Conservation (phyloP, 352 stramenopile genomes). For the Pythium dissimile region DNA sequence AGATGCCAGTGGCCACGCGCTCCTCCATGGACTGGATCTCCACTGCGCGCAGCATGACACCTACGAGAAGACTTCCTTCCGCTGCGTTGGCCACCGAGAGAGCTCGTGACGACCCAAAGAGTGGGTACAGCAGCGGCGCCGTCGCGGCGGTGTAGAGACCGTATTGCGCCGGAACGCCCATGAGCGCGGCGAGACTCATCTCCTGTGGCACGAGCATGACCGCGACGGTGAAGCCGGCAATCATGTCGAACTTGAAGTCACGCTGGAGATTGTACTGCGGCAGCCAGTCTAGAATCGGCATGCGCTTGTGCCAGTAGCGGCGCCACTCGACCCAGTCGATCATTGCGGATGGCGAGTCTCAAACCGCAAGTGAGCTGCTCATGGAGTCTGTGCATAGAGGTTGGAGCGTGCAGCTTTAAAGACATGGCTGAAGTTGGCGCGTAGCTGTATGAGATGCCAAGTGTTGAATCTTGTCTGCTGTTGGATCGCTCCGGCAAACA, state of each 20-base stretch:
- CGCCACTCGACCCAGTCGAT: constrained; percentile 20
- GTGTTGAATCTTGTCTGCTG: too few relatives aligned
- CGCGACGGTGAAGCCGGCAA: constrained; percentile 68
- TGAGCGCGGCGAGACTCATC: constrained; percentile 90
- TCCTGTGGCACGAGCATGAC: constrained; percentile 92
- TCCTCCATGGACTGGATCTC: constrained; percentile 52
- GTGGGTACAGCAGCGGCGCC: constrained; percentile 65
- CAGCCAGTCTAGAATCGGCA: constrained; percentile 75
- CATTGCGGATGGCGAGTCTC: constrained; percentile 11
- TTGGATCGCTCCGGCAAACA: too few relatives aligned
- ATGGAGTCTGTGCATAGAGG: too few relatives aligned
- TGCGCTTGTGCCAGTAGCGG: constrained; percentile 31
- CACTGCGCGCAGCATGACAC: constrained; percentile 47
- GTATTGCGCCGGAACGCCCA: constrained; percentile 70
- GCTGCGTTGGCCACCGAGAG: constrained; percentile 65
- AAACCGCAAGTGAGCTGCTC: too few relatives aligned
- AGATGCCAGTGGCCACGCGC: constrained; percentile 53
- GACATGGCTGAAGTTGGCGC: too few relatives aligned
- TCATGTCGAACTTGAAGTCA: constrained; percentile 66
- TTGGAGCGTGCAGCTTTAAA: too few relatives aligned
- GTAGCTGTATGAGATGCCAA: too few relatives aligned
- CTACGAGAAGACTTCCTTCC: constrained; percentile 62
- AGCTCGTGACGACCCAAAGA: constrained; percentile 62
- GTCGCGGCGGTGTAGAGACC: constrained; percentile 69
- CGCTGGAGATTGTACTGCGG: constrained; percentile 53